phyloP scores from a whole-genome alignment of 2,329 filamentous ascomycete genomes.

The Westerdykella aurantiaca region DNA sequence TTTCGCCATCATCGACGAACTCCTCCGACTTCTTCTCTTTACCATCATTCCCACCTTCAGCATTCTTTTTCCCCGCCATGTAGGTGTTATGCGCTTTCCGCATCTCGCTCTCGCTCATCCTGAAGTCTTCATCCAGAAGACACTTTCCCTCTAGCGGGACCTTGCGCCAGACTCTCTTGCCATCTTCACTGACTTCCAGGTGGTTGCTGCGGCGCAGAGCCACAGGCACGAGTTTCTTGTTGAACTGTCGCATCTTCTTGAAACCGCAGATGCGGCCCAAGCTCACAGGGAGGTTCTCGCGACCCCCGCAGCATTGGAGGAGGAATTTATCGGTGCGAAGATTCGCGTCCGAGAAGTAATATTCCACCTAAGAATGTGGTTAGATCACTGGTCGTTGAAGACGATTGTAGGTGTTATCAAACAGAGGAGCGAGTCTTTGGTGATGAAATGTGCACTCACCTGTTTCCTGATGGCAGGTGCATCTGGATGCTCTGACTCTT shows the following conservation, averaged over 20 bases:
- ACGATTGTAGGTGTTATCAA: not conserved
- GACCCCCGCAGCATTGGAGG: slow-evolving; percentile 37
- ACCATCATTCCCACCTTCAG: slow-evolving; percentile 7
- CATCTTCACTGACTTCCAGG: slow-evolving; percentile 39
- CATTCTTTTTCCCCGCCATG: not conserved
- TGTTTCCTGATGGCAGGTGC: not conserved
- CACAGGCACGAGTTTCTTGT: slow-evolving; percentile 34
- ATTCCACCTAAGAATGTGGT: slow-evolving; percentile 40
- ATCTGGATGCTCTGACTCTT: not conserved
- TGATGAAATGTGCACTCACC: not conserved
- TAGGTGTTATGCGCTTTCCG: slow-evolving; percentile 1
- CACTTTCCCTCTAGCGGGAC: slow-evolving; percentile 33
- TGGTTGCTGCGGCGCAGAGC: slow-evolving; percentile 40
- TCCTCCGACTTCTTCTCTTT: slow-evolving; percentile 1
- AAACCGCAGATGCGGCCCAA: slow-evolving; percentile 42
- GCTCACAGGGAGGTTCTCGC: slow-evolving; percentile 40
- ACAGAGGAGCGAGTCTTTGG: not conserved
- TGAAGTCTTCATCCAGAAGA: slow-evolving; percentile 23
- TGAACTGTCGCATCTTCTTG: slow-evolving; percentile 43
- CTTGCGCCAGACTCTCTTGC: slow-evolving; percentile 41
- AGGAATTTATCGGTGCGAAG: slow-evolving; percentile 40
- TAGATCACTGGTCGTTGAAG: not conserved
- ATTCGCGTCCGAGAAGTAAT: slow-evolving; percentile 48
- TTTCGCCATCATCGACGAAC: slow-evolving; percentile 12
- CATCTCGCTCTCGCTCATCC: not conserved